A percentile compares a stretch with the other conserved stretches of the same genome.
These are phyloP conservation scores for Pelargonium australe DNA, from an alignment of 441 rosid genomes.

Conservation along the genomic window DNA sequence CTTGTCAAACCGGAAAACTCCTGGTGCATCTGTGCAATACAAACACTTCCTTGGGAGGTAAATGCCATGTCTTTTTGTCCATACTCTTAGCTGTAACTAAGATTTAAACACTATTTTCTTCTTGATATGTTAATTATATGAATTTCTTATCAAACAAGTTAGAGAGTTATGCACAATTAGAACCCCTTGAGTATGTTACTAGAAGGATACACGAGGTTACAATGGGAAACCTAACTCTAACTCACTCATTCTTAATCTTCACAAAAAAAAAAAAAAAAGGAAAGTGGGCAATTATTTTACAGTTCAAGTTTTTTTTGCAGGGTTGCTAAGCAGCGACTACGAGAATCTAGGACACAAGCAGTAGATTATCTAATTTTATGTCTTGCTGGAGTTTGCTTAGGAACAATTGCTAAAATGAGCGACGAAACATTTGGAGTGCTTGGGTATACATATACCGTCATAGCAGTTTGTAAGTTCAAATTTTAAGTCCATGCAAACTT, in stretches of 20 bases:
- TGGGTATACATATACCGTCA: conserved; percentile 89
- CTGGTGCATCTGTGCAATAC: conserved; percentile 59
- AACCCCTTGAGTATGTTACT: too few species aligned
- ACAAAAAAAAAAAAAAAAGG: too few species aligned
- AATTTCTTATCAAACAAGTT: background rate
- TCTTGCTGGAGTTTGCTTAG: conserved; percentile 94
- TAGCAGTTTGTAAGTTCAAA: conserved; percentile 85
- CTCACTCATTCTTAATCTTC: too few species aligned
- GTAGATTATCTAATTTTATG: conserved; percentile 81
- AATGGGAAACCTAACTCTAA: too few species aligned
- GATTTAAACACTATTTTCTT: background rate
- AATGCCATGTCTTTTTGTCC: background rate
- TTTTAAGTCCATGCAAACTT: background rate
- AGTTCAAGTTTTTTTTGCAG: conserved; percentile 30
- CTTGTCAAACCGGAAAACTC: conserved; percentile 58
- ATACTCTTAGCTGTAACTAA: background rate
- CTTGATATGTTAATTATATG: background rate
- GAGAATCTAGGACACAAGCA: conserved; percentile 76
- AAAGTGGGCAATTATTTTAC: too few species aligned
- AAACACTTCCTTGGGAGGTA: conserved; percentile 95
- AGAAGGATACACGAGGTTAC: too few species aligned
- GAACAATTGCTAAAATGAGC: conserved; percentile 88
- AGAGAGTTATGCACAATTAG: too few species aligned
- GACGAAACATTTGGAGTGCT: conserved; percentile 83
- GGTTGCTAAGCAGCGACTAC: conserved; percentile 76